These are phyloP conservation scores for Calonectria crousiana DNA, from an alignment of 2,329 filamentous ascomycete genomes.

Conservation along the genomic window DNA sequence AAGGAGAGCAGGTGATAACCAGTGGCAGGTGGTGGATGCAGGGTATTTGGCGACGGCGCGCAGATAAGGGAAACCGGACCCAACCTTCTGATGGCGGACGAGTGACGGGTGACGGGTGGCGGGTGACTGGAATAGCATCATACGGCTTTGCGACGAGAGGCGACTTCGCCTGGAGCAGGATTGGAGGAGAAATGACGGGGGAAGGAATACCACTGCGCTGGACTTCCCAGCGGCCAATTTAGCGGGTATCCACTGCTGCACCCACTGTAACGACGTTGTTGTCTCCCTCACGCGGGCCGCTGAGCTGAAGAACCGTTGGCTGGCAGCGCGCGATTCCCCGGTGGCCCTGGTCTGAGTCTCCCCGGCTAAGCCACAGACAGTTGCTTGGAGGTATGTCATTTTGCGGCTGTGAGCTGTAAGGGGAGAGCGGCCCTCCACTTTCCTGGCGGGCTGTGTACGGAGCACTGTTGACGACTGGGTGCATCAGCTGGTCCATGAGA, in stretches of 20 bases:
- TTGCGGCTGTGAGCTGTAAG: conserved; percentile 13
- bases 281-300: conserved; percentile 5
- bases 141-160: conserved; percentile 5
- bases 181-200: conserved; percentile 4
- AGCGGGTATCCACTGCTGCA: conserved; percentile 10
- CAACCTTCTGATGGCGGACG: not conserved
- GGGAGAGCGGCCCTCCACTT: conserved; percentile 5
- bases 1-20: conserved; percentile 19
- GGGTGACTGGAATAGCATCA: conserved; percentile 20
- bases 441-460: not conserved
- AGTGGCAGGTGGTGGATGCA: conserved; percentile 7
- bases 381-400: conserved; percentile 7
- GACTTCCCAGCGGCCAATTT: not conserved
- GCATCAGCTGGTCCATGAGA: conserved; percentile 9
- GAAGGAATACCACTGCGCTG: not conserved
- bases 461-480: not conserved
- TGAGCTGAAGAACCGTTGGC: conserved; percentile 2
- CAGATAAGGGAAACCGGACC: not conserved
- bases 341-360: not conserved
- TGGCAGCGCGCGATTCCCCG: not conserved
- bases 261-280: conserved; percentile 7
- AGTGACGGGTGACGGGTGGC: conserved; percentile 7
- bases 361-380: not conserved
- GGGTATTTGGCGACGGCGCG: conserved; percentile 8
- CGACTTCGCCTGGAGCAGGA: not conserved